Base-by-base conservation (phyloP, 495 filamentous ascomycete genomes). In the Hypomontagnella monticulosa region DNA sequence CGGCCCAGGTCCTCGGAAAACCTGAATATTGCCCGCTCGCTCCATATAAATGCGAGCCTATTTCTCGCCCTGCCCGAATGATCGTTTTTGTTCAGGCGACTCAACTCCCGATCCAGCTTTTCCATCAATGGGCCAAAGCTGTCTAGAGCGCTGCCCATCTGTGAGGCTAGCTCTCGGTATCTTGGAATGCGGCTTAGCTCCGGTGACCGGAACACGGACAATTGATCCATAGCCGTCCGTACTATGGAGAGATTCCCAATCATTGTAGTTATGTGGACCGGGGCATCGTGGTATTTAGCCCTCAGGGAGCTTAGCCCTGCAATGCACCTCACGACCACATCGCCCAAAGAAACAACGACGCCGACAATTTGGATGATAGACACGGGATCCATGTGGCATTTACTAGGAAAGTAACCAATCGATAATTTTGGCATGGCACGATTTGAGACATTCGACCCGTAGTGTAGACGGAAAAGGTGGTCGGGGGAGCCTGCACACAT, bases 321-420 rank as follows among this genome's bases (percentile, higher is more conserved):
- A 14, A 62, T 62, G 19, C 49, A 62, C 38, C 42, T 62, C 9
- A 62, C 3, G 9, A 62, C 59, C 19, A 62, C 59, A 11, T 62
- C 59, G 4, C 59, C 59, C 20, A 62, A 16, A 18, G 59, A 54
- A 12, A 62, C 32, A 2, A 15, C 59, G 8, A 40, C 34, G 18
- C 59, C 42, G 6, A 62, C 41, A n/a, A 62, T 48, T 14, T 62
- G 59, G 14, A 62, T 14, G 4, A 62, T 41, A 15, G 50, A 30
- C 3, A 40, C 27, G 7, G 59, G 48, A 12, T 62, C 59, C 49
- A 54, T 66, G 19, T 38, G 4, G 18, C 16, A 5, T 14, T 8
- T 9, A n/a, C 10, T 49, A 11, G 20, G 23, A 4, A 9, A 2
- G 15, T n/a, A n/a, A 4, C 20, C 15, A 14, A 23, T 38, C 36